Evolutionary conservation across 2,329 filamentous ascomycete species (phyloP), one percentile per base, ranked within the genome.

Genomic region (Aureobasidium sp.): DNA sequence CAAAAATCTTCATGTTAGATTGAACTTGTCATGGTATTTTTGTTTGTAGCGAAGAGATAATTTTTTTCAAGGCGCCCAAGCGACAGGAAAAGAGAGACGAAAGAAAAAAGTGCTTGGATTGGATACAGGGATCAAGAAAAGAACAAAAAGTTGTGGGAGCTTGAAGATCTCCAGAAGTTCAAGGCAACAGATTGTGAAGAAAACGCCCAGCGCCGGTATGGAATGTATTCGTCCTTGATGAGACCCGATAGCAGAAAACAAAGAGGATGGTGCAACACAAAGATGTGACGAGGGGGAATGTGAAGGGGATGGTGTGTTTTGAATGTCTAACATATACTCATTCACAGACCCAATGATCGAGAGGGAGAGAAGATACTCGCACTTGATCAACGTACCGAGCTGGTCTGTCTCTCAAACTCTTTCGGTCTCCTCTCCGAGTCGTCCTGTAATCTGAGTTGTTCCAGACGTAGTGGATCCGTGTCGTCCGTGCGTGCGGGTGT

Each of bases 361-460:
- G 58, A 60, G 21, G 38, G 46, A 45, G 60, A 62, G 61, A 58
- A 55, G 54, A 63, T 53, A 58, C 61, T 63, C 61, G 60, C 60
- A 61, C 62, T 64, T 47, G 43, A 47, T 69, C 66, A 70, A 73
- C 71, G 70, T 71, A 73, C 71, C 70, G 71, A 71, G 62, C 69
- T 71, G 65, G 65, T 64, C 62, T 67, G 67, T 63, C 67, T 66
- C 62, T 69, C 68, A 60, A 61, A 58, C 19, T 64, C 68, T 64
- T 64, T 62, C 49, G 62, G 53, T 51, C 70, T 77, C 67, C 83
- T 80, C 66, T 89, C 86, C 67, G 77, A 72, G 15, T 61, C 89
- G 74, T 97, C 93, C 72, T 95, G 89, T 69, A 97, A 79, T 73
- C 94, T 91, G 67, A 97, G 80, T 57, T 90, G 92, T 74, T 96